Percentiles rank a stretch among this genome's conserved stretches.
Evolutionary conservation across 1,139 yeast genomes (phyloP).

Genomic region (Zhuliangozyma blackwelliae): DNA sequence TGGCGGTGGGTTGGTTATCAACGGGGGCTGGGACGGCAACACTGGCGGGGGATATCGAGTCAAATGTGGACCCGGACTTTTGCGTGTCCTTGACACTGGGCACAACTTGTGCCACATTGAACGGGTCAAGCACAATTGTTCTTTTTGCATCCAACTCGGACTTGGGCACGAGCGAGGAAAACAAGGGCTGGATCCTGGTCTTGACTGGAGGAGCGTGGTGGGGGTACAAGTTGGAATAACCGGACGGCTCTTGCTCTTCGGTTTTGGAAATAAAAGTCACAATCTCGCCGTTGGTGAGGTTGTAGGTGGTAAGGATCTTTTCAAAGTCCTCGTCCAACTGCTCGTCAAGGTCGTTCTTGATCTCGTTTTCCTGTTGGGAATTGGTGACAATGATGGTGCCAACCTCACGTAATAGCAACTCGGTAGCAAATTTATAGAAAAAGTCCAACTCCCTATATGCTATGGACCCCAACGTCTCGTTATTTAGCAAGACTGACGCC

Average conservation of each 20-base stretch:
- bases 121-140: conserved; percentile 56
- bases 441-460: conserved; percentile 58
- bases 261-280: conserved; percentile 37
- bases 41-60: conserved; percentile 45
- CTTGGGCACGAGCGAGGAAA: conserved; percentile 60
- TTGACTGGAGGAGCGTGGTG: conserved; percentile 21
- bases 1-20: conserved; percentile 59
- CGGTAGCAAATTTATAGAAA: conserved; percentile 67
- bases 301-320: conserved; percentile 58
- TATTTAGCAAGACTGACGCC: conserved; percentile 46
- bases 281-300: conserved; percentile 60
- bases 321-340: conserved; percentile 53
- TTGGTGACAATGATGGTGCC: conserved; percentile 31
- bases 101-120: conserved; percentile 53
- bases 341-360: conserved; percentile 22
- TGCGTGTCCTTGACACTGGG: conserved; percentile 40
- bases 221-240: conserved; percentile 18
- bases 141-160: conserved; percentile 67
- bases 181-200: conserved; percentile 53
- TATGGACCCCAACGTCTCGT: conserved; percentile 51
- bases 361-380: too few relatives aligned
- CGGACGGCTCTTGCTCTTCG: conserved; percentile 23
- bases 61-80: conserved; percentile 37
- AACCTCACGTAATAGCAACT: conserved; percentile 68
- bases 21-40: conserved; percentile 57